Conservation (phyloP, 2,329 filamentous ascomycete genomes). For the Verruconis gallopava region DNA sequence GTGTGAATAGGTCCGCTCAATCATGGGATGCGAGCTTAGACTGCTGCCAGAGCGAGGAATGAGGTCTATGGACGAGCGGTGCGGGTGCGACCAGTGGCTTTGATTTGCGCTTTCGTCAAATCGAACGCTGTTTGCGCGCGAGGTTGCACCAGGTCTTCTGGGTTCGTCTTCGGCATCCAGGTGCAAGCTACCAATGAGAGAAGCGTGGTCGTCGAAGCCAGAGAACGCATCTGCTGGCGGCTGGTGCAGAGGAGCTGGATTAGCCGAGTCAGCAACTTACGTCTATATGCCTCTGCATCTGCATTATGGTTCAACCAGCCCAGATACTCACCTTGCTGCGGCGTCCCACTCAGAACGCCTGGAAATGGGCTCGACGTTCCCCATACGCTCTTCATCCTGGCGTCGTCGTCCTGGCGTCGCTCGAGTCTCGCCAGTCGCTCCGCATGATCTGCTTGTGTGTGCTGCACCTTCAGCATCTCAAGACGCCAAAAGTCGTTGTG, state of each 20-base stretch:
- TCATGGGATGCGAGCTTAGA: slow-evolving; percentile 66
- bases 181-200: slow-evolving; percentile 67
- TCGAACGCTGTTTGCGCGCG: slow-evolving; percentile 88
- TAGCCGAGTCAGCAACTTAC: slow-evolving; percentile 1
- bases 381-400: slow-evolving; percentile 73
- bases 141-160: slow-evolving; percentile 71
- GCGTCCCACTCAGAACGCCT: slow-evolving; percentile 66
- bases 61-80: slow-evolving; percentile 73
- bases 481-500: slow-evolving; percentile 51
- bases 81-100: slow-evolving; percentile 74
- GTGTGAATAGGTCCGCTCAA: slow-evolving; percentile 82
- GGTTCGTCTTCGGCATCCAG: slow-evolving; percentile 81
- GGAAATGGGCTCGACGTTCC: slow-evolving; percentile 74
- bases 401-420: slow-evolving; percentile 49
- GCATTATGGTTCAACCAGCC: background rate
- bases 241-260: slow-evolving; percentile 62
- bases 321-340: slow-evolving; percentile 63
- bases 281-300: background rate
- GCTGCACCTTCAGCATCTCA: slow-evolving; percentile 48
- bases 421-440: slow-evolving; percentile 50
- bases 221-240: slow-evolving; percentile 77
- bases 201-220: slow-evolving; percentile 76
- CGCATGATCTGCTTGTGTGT: slow-evolving; percentile 46
- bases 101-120: slow-evolving; percentile 95
- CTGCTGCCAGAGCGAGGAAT: slow-evolving; percentile 68